A percentile compares a stretch with the other conserved stretches of the same genome.
phyloP scores from a whole-genome alignment of 441 rosid species.

The Erodium moschatum region DNA sequence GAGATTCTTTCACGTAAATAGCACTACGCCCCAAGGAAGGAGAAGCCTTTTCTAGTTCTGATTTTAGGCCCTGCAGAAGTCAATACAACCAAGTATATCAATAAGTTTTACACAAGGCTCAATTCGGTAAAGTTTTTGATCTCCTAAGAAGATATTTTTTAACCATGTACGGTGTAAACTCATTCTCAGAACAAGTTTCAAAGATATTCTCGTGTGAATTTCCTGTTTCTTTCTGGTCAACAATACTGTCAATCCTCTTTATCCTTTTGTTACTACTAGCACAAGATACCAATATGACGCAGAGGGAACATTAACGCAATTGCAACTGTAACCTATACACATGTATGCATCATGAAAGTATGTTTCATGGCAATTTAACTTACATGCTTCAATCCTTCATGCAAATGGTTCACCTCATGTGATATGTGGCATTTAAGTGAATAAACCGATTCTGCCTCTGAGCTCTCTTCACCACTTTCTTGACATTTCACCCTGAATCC shows the following conservation, averaged over 20 bases:
- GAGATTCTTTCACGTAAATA: conserved; percentile 67
- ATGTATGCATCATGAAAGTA: neutral
- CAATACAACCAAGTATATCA: conserved; percentile 10
- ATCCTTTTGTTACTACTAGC: too few species aligned
- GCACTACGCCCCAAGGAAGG: conserved; percentile 80
- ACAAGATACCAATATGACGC: too few species aligned
- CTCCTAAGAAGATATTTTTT: neutral
- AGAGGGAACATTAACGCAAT: too few species aligned
- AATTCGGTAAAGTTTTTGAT: neutral
- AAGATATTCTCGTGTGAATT: too few species aligned
- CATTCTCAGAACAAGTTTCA: too few species aligned
- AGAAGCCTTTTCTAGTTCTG: conserved; percentile 85
- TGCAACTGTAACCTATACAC: neutral
- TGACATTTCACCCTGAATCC: conserved; percentile 67
- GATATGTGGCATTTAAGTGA: conserved; percentile 91
- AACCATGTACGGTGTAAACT: neutral
- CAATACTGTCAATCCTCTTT: too few species aligned
- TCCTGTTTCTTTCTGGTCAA: too few species aligned
- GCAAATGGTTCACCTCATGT: conserved; percentile 91
- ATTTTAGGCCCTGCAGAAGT: conserved; percentile 60
- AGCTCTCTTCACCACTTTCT: conserved; percentile 88
- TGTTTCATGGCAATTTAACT: conserved; percentile 23
- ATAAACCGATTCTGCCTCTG: conserved; percentile 68
- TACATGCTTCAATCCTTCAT: conserved; percentile 90
- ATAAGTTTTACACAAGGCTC: conserved; percentile 8